Evolutionary conservation across 192 early-diverging fungal genomes (phyloP).

Genomic region (Cetraspora pellucida): DNA sequence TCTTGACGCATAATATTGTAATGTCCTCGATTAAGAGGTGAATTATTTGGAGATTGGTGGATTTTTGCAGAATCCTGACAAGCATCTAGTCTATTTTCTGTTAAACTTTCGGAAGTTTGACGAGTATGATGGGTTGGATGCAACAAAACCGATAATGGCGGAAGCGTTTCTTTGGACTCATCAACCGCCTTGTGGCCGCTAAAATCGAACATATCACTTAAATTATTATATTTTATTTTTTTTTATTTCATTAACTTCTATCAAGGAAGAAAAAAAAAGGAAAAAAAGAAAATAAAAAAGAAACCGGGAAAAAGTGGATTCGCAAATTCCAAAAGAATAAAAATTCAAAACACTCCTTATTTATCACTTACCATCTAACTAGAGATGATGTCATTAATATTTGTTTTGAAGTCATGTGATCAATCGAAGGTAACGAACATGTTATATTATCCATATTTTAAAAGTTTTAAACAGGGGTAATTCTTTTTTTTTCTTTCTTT

Average conservation of each 20-base stretch:
- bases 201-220: neutral
- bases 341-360: too few relatives aligned
- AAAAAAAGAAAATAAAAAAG: neutral
- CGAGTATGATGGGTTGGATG: neutral
- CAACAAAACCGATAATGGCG: neutral
- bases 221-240: neutral
- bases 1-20: neutral
- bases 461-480: too few relatives aligned
- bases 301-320: neutral
- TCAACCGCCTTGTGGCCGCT: neutral
- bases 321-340: too few relatives aligned
- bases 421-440: neutral
- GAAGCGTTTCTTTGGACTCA: neutral
- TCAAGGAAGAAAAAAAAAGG: neutral
- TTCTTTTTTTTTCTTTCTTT: too few relatives aligned
- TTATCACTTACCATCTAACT: neutral
- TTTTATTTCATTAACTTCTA: neutral
- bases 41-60: neutral
- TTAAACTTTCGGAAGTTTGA: neutral
- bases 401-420: neutral
- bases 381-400: neutral
- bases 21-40: neutral
- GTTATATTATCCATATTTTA: neutral
- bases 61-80: neutral
- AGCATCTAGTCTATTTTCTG: neutral